Conservation (phyloP, 1,284 basidiomycete genomes). For the Inonotus hispidus region DNA sequence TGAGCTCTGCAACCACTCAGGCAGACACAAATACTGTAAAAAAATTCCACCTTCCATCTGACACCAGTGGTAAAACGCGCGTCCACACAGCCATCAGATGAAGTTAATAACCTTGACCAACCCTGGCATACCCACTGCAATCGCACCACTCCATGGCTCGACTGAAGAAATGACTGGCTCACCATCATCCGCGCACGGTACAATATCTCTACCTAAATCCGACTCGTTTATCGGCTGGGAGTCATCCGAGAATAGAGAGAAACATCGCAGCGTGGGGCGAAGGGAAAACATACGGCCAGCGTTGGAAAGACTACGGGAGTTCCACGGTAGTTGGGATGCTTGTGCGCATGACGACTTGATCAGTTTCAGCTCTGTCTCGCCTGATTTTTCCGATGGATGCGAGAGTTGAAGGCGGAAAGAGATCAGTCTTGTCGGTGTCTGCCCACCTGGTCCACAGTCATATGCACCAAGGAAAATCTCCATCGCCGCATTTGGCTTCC, state of each 20-base stretch:
- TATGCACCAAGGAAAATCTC: neutral
- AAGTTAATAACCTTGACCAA: neutral
- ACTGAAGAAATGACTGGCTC: neutral
- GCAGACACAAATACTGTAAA: too few relatives aligned
- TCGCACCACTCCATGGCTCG: constrained; percentile 3
- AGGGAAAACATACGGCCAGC: neutral
- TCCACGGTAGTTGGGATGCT: neutral
- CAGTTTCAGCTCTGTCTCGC: neutral
- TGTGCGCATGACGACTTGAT: neutral
- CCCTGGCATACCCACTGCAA: neutral
- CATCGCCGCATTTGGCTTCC: neutral
- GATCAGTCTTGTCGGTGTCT: neutral
- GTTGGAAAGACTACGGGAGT: neutral
- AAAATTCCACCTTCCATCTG: too few relatives aligned
- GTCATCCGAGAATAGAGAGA: neutral
- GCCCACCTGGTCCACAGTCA: neutral
- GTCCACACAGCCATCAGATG: neutral
- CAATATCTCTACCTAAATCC: neutral
- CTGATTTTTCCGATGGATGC: neutral
- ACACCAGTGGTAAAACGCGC: too few relatives aligned
- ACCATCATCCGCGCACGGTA: neutral
- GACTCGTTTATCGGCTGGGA: constrained; percentile 1
- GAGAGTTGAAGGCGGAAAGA: constrained; percentile 4
- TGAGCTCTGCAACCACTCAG: too few relatives aligned
- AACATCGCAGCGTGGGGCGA: neutral